Conservation (phyloP, 805 yeast species). For the Candida stauntonica region DNA sequence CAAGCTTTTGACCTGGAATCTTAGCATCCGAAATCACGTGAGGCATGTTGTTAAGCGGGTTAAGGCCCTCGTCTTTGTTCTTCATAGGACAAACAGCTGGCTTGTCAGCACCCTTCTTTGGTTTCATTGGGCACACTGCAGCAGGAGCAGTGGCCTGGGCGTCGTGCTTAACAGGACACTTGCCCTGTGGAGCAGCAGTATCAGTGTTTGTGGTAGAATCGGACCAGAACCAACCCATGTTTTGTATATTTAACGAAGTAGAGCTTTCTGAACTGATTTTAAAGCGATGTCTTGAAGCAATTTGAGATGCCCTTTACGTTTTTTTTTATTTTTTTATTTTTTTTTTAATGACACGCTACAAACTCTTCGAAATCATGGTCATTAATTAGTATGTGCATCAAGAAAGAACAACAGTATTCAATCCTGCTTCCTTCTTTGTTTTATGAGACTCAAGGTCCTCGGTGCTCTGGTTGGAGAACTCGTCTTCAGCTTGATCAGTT, state of each 20-base stretch:
- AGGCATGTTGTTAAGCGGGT: conserved; percentile 92
- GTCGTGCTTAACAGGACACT: conserved; percentile 12
- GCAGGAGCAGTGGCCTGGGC: conserved; percentile 10
- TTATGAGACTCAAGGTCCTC: conserved; percentile 8
- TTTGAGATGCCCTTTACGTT: neutral
- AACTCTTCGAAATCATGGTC: too few species aligned
- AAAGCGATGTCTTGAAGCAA: too few species aligned
- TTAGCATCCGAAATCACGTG: conserved; percentile 55
- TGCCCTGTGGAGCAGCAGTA: conserved; percentile 3
- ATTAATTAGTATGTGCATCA: neutral
- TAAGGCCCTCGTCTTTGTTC: conserved; percentile 36
- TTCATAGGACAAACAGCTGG: conserved; percentile 40
- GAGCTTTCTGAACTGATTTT: neutral
- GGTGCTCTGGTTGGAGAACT: neutral
- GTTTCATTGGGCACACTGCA: conserved; percentile 39
- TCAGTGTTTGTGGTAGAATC: neutral
- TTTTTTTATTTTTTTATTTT: too few species aligned
- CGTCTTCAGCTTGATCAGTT: neutral
- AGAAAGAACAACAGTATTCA: too few species aligned
- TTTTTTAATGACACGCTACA: too few species aligned
- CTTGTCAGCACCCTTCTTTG: conserved; percentile 18
- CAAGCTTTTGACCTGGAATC: conserved; percentile 76
- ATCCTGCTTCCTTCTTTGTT: conserved; percentile 1
- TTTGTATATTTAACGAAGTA: neutral
- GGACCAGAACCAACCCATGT: conserved; percentile 94